Evolutionary conservation across 148 eudicot species (phyloP).

Genomic region (Dysphania ambrosioides): DNA sequence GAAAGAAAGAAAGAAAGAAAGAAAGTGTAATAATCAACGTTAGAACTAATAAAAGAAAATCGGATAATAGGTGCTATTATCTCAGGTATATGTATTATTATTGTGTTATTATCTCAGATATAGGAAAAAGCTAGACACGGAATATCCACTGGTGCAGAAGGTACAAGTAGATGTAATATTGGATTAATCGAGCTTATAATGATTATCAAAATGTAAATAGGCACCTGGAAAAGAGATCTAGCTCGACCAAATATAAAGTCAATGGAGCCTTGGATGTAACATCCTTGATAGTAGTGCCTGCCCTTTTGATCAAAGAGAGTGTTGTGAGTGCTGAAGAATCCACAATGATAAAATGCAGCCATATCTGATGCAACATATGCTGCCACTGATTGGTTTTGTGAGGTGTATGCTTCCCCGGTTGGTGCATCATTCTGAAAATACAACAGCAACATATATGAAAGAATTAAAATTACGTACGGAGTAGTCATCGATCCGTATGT

Average conservation of each 20-base stretch:
- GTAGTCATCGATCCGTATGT: too few species aligned
- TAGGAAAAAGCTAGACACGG: too few species aligned
- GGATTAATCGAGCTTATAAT: too few species aligned
- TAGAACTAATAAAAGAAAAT: too few species aligned
- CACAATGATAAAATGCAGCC: conserved; percentile 78
- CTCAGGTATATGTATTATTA: too few species aligned
- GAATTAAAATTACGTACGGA: too few species aligned
- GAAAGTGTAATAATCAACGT: too few species aligned
- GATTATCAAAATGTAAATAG: neutral
- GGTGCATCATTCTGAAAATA: conserved; percentile 58
- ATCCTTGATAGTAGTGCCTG: conserved; percentile 69
- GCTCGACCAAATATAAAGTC: conserved; percentile 85
- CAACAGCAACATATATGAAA: too few species aligned
- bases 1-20: neutral
- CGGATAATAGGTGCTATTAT: too few species aligned
- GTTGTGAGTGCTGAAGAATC: conserved; percentile 71
- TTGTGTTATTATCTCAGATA: neutral
- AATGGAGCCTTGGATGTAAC: conserved; percentile 85
- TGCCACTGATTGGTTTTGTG: conserved; percentile 77
- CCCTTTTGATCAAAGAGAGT: conserved; percentile 77
- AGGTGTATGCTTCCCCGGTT: conserved; percentile 42
- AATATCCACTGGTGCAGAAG: neutral
- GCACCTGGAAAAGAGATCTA: conserved; percentile 56
- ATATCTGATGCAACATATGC: conserved; percentile 67
- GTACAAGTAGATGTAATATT: too few species aligned